phyloP scores from a whole-genome alignment of 345 rosid species.

The sweet orange (Citrus sinensis) region DNA sequence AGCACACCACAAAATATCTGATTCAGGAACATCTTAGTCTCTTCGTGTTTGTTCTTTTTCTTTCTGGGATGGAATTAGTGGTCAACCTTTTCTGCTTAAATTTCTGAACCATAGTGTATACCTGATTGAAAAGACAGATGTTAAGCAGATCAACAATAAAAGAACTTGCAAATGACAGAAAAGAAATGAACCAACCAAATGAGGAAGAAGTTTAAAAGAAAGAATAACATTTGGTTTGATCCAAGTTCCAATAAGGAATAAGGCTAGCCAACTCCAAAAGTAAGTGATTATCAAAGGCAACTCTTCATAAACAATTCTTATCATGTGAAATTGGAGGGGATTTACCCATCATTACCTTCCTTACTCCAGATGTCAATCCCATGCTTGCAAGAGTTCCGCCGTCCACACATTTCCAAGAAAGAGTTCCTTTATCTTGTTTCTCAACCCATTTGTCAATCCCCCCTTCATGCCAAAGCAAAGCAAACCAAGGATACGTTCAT shows the following conservation, averaged over 20 bases:
- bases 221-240: background rate
- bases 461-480: slow-evolving; percentile 25
- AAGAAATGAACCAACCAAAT: background rate
- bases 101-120: slow-evolving; percentile 53
- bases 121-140: slow-evolving; percentile 31
- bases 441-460: slow-evolving; percentile 22
- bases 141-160: background rate
- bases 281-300: background rate
- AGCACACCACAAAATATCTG: background rate
- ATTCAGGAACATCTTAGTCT: slow-evolving; percentile 9
- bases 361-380: slow-evolving; percentile 73
- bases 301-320: background rate
- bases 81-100: slow-evolving; percentile 34
- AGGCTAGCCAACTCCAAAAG: background rate
- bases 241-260: background rate
- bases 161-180: background rate
- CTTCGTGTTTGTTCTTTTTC: slow-evolving; percentile 22
- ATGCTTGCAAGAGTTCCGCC: slow-evolving; percentile 37
- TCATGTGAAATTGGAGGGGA: background rate
- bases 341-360: slow-evolving; percentile 42
- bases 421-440: slow-evolving; percentile 25
- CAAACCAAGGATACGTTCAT: background rate
- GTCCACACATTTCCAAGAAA: slow-evolving; percentile 49
- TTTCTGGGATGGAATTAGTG: slow-evolving; percentile 13
- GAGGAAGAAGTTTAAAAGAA: background rate